Evolutionary conservation across 2,329 filamentous ascomycete genomes (phyloP), one percentile per base, ranked within the genome.

Genomic region (Fusarium temperatum): DNA sequence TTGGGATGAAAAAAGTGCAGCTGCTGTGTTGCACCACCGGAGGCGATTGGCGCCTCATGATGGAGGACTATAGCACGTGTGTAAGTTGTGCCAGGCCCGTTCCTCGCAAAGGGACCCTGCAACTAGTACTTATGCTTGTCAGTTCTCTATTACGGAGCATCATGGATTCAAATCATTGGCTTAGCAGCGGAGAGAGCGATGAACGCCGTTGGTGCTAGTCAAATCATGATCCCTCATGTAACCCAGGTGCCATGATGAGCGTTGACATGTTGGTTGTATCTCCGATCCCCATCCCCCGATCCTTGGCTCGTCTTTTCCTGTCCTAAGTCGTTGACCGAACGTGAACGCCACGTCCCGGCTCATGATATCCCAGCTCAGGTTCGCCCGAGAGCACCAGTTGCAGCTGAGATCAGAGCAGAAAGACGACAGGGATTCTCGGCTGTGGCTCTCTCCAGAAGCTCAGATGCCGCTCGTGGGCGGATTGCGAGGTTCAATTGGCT

Each of bases 321-420:
- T 67, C 75, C 76, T 56, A 75, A 77, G 67, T 67, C 38, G 72
- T 54, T 76, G 64, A 78, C 76, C 76, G 75, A 78, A 58, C 32
- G 47, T 53, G 38, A 68, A 66, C 66, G 26, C 53, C 56, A 45
- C 51, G 14, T 41, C 45, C 55, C 55, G 47, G 68, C 58, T 64
- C 72, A 65, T 77, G 51, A 62, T 68, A 69, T 38, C 58, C 68
- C 54, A 68, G 64, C 50, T 28, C 35, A 54, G 13, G 24, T 41
- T 41, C 35, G 56, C 30, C 53, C 56, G 44, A 63, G 60, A 32
- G 39, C 44, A 53, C 44, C 50, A 50, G 57, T 63, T 58, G 51
- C 59, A 73, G 75, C 66, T 72, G 69, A 66, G 63, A 77, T 74
- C 72, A 36, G 36, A 63, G 48, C 56, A 35, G 50, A 48, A 54